These are phyloP conservation scores for Tetrapisispora namnaoensis DNA, from an alignment of 805 yeast species.

Conservation along the genomic window DNA sequence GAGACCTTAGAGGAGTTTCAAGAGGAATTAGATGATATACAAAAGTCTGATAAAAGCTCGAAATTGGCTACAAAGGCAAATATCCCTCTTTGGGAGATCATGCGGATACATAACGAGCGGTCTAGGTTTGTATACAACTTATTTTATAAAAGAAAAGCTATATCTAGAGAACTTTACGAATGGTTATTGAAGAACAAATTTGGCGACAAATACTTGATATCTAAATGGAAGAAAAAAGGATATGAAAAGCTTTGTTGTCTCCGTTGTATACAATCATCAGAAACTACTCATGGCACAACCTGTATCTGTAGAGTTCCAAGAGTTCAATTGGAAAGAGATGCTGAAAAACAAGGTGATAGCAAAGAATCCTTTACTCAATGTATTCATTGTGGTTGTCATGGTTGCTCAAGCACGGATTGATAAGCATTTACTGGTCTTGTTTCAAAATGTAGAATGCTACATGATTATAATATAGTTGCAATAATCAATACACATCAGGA, in stretches of 20 bases:
- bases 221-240: slow-evolving; percentile 79
- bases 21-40: slow-evolving; percentile 46
- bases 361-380: slow-evolving; percentile 41
- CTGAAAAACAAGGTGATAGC: slow-evolving; percentile 11
- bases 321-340: slow-evolving; percentile 35
- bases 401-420: slow-evolving; percentile 71
- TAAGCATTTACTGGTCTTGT: not conserved
- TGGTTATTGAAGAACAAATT: slow-evolving; percentile 61
- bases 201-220: slow-evolving; percentile 62
- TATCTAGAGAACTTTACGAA: slow-evolving; percentile 57
- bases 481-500: no score
- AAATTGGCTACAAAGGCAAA: slow-evolving; percentile 41
- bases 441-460: no score
- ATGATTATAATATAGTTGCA: no score
- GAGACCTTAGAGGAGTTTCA: slow-evolving; percentile 56
- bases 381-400: slow-evolving; percentile 75
- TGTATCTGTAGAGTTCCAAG: slow-evolving; percentile 85
- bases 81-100: slow-evolving; percentile 60
- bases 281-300: slow-evolving; percentile 53
- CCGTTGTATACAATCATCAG: slow-evolving; percentile 57
- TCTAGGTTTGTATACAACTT: slow-evolving; percentile 68
- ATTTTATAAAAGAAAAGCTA: slow-evolving; percentile 59
- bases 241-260: slow-evolving; percentile 82
- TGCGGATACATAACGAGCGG: slow-evolving; percentile 61
- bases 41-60: slow-evolving; percentile 28